A percentile compares a stretch with the other conserved stretches of the same genome.
Conservation (phyloP, 1,284 basidiomycete genomes). For the Somion occarium region DNA sequence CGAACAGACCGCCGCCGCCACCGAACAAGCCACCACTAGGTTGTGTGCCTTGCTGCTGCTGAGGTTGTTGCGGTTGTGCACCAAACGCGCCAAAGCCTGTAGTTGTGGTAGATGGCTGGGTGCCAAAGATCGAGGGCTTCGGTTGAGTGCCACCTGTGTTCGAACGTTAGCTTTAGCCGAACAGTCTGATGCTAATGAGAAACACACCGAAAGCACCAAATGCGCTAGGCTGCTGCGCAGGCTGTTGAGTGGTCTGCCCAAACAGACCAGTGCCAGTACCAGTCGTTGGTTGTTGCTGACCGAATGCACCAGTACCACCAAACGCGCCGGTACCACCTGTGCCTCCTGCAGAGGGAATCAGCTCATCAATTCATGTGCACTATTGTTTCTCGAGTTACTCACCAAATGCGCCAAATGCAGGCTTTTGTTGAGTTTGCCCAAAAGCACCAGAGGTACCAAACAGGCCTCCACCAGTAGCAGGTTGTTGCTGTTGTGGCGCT, state of each 20-base stretch:
- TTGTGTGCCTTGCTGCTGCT: conserved; percentile 24
- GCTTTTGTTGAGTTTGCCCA: conserved; percentile 29
- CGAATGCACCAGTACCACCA: conserved; percentile 29
- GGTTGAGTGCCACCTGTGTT: conserved; percentile 24
- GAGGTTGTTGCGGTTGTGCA: conserved; percentile 14
- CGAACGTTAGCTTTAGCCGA: conserved; percentile 4
- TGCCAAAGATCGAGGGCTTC: conserved; percentile 37
- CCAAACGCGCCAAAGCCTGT: conserved; percentile 30
- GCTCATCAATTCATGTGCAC: neutral
- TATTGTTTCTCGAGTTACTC: conserved; percentile 19
- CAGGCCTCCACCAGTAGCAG: conserved; percentile 7
- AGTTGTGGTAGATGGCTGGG: conserved; percentile 15
- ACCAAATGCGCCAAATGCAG: conserved; percentile 36
- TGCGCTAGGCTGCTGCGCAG: conserved; percentile 19
- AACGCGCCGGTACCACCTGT: conserved; percentile 32
- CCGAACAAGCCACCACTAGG: conserved; percentile 17
- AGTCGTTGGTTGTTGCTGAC: conserved; percentile 21
- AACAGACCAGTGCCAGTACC: conserved; percentile 37
- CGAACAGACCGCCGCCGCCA: conserved; percentile 18
- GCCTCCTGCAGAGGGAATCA: conserved; percentile 8
- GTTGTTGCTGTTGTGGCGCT: conserved; percentile 22
- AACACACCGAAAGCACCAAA: conserved; percentile 35
- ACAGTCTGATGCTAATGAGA: neutral
- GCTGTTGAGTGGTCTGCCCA: conserved; percentile 28
- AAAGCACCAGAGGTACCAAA: conserved; percentile 16